A percentile compares a stretch with the other conserved stretches of the same genome.
Evolutionary conservation across 768 basidiomycete species (phyloP).

Genomic region (Leccinum disarticulatum): DNA sequence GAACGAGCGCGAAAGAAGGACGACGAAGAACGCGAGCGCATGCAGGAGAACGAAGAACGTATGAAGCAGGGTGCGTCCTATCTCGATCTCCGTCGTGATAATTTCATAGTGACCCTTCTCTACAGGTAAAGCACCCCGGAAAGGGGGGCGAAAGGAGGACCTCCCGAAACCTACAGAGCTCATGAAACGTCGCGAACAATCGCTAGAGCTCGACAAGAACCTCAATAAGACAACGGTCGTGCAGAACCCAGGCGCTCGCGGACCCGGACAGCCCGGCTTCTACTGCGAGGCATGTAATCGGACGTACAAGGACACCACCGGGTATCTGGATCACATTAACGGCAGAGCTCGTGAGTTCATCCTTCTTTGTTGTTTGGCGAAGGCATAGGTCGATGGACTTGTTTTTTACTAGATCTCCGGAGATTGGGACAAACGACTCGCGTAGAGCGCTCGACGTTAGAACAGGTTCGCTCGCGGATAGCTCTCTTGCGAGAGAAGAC

Average conservation of each 20-base stretch:
- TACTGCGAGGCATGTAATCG: slow-evolving; percentile 89
- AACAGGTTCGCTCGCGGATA: slow-evolving; percentile 91
- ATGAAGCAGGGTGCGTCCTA: slow-evolving; percentile 69
- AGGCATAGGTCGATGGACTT: background rate
- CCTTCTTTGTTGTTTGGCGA: background rate
- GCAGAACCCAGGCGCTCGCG: slow-evolving; percentile 74
- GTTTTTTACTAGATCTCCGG: slow-evolving; percentile 71
- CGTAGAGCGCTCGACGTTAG: slow-evolving; percentile 84
- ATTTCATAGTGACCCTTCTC: background rate
- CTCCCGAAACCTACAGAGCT: slow-evolving; percentile 92
- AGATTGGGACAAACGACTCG: slow-evolving; percentile 95
- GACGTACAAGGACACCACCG: slow-evolving; percentile 91
- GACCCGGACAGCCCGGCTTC: slow-evolving; percentile 91
- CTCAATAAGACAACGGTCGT: slow-evolving; percentile 95
- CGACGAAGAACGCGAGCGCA: slow-evolving; percentile 73
- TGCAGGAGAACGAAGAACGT: slow-evolving; percentile 83
- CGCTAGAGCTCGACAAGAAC: slow-evolving; percentile 93
- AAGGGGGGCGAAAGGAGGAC: slow-evolving; percentile 61
- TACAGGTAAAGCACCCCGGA: slow-evolving; percentile 80
- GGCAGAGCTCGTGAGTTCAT: slow-evolving; percentile 78
- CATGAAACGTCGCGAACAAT: slow-evolving; percentile 82
- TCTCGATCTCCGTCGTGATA: background rate
- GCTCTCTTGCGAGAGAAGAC: slow-evolving; percentile 85
- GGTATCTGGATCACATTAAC: slow-evolving; percentile 95
- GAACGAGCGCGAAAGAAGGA: slow-evolving; percentile 84